Base-by-base conservation (phyloP, 371 early-diverging fungal species). In the Haplosporangium sp. region DNA sequence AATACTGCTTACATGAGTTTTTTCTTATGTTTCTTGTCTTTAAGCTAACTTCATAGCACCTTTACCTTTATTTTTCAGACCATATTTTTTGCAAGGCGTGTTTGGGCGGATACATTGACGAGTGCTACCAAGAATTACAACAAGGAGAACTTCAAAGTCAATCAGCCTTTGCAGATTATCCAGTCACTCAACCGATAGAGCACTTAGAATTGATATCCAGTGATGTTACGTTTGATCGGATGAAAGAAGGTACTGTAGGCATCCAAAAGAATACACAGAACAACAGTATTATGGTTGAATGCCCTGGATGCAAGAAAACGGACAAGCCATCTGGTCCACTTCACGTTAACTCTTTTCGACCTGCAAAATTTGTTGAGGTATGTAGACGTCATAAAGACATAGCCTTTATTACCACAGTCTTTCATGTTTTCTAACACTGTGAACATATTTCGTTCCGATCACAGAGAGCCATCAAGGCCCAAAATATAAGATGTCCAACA, bases 71-170 rank as follows among this genome's bases (percentile, higher is more conserved):
- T 13, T 19, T 19, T 1, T 17, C 38, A 71, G 82, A 81, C 69
- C 82, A 81, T 38, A 52, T 81, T 55, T 81, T 81, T 63, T 81
- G 82, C 27, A 67, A 72, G 47, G 68, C 65, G 6, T 81, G 82
- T 47, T 44, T 81, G 44, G 47, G 38, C 42, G 61, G 39, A 53
- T 81, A 75, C 27, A 42, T 81, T 17, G 48, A 71, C 1, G 57
- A 65, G 11, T 67, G 48, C 38, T 39, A 6, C 27, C 65, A 48
- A 55, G 60, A 20, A 11, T 52, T 13, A 35, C 47, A 55, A 5
- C 69, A 19, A 48, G 48, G 7, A 48, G 63, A 48, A 2, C 2
- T 15, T 59, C 9, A n/a, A 59, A 59, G 39, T 11, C 17, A 1
- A 20, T n/a, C 38, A 59, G 9, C 60, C 4, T 9, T n/a, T 17